These are phyloP conservation scores for Mycena filopes DNA, from an alignment of 768 basidiomycete species.

Conservation along the genomic window DNA sequence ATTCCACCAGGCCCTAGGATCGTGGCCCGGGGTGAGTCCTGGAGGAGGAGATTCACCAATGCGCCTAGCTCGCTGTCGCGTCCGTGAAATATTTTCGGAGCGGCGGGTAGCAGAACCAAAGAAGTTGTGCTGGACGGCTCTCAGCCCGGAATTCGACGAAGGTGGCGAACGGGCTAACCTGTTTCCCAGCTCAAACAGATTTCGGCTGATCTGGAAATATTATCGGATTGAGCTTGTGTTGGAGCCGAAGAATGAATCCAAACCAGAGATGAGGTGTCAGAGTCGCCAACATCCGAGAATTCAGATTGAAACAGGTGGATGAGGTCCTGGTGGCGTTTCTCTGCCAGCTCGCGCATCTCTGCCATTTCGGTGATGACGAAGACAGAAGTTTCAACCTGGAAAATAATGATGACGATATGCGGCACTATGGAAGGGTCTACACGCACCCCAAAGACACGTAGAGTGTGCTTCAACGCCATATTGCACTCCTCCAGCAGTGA, in stretches of 20 bases:
- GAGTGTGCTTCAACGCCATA: background rate
- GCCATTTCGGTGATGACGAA: background rate
- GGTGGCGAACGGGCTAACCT: background rate
- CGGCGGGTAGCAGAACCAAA: conserved; percentile 4
- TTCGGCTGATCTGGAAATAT: background rate
- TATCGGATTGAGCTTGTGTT: no score
- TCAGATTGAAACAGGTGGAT: background rate
- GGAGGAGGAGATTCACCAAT: background rate
- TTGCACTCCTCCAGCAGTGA: conserved; percentile 7
- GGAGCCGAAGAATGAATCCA: background rate
- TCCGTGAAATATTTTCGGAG: conserved; percentile 14
- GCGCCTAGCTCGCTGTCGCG: conserved; percentile 1
- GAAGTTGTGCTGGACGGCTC: background rate
- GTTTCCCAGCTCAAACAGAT: background rate
- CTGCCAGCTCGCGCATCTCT: conserved; percentile 1
- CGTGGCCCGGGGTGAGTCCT: background rate
- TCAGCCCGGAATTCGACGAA: no score
- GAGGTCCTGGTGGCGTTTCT: background rate
- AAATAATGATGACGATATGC: background rate
- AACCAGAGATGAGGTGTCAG: background rate
- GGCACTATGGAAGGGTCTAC: no score
- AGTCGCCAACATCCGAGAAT: background rate
- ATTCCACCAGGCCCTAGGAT: conserved; percentile 18
- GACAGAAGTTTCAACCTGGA: conserved; percentile 3
- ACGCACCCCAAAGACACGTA: conserved; percentile 1